Base-by-base conservation (phyloP, 129 eudicot species). In the Pulicaria dysenterica region DNA sequence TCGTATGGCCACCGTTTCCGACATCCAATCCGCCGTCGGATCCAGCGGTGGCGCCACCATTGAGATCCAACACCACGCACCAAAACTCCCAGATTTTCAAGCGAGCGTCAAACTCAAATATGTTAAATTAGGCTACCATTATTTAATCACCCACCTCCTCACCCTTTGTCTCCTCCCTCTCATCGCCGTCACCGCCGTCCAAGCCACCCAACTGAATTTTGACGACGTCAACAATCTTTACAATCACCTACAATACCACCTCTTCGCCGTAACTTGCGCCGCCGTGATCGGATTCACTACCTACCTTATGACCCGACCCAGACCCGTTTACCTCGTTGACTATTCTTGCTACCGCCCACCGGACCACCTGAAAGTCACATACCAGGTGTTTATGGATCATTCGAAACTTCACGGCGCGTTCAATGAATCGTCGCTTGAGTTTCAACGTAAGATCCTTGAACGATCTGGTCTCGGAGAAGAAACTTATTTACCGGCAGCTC, bases 381-480 rank as follows among this genome's bases (percentile, higher is more conserved):
- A 58, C 64, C 50, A 83, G n/a, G 51, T 73, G 14, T 70, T 82
- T 15, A 70, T 77, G 43, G 81, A 80, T 14, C 87, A 76, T 61
- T 77, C 73, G 6, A 61, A 41, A 5, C 67, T 58, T n/a, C 76
- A 69, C 34, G 76, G 77, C 2, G 75, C 31, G 0, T 38, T 80
- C 8, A 69, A 73, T 2, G 72, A 69, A 19, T 76, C 78, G 7
- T 50, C 79, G 40, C 38, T 77, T 3, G 76, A 77, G 62, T 77
- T 77, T 19, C 81, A 77, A 69, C 64, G 81, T 3, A 69, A 69
- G 70, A 72, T 83, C 12, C 12, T 67, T 0, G 75, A 76, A 67
- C 74, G 82, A 0, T 79, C 90, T 8, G 88, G 91, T 7, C 76
- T 86, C 24, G 83, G 91, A 11, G 60, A 64, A 11, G 92, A 86